Conservation (phyloP, 257 asterid genomes). For the Fraxinus americana region DNA sequence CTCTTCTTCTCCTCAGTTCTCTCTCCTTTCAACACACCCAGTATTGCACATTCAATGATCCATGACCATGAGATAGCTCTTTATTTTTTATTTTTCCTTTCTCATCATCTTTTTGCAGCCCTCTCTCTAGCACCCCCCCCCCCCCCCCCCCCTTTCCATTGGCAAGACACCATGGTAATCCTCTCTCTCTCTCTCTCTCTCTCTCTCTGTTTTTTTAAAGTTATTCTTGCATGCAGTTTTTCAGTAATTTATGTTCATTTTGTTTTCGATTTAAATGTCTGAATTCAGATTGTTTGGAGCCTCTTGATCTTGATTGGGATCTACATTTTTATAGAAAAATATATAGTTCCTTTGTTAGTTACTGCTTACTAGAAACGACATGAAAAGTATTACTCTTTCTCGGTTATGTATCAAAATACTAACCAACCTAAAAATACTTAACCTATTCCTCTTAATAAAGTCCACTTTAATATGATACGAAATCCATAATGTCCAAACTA, state of each 20-base stretch:
- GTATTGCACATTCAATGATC: not conserved
- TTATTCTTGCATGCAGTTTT: not conserved
- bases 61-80: not conserved
- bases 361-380: no score
- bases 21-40: not conserved
- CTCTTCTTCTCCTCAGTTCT: slow-evolving; percentile 18
- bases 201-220: not conserved
- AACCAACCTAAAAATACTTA: no score
- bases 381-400: no score
- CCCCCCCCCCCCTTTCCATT: not conserved
- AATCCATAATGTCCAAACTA: not conserved
- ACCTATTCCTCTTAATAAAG: no score
- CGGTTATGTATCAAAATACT: no score
- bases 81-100: no score
- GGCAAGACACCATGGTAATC: slow-evolving; percentile 52
- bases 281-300: not conserved
- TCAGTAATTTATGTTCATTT: not conserved
- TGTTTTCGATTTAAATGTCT: not conserved
- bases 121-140: no score
- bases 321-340: not conserved
- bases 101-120: no score
- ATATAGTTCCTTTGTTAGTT: no score
- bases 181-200: not conserved
- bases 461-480: not conserved
- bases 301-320: not conserved